Evolutionary conservation across 1,284 basidiomycete species (phyloP).

Genomic region (Singerocomus rubriflavus): DNA sequence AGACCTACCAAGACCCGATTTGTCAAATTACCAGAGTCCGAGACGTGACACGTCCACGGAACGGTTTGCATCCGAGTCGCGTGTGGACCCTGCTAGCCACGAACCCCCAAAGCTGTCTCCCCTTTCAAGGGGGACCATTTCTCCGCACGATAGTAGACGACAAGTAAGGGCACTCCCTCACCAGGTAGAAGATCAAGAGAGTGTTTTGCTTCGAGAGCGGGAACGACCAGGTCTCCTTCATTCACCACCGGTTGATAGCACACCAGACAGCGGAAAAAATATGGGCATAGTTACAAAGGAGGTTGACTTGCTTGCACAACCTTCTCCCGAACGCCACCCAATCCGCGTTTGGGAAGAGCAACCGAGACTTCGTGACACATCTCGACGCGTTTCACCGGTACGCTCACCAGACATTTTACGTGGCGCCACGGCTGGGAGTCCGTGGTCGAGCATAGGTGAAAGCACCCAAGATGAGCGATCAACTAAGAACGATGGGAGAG

Average conservation of each 20-base stretch:
- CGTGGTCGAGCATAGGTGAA: background rate
- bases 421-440: background rate
- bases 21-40: constrained; percentile 12
- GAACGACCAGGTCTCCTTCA: constrained; percentile 8
- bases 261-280: background rate
- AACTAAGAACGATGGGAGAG: background rate
- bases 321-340: constrained; percentile 18
- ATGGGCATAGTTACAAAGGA: background rate
- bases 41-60: constrained; percentile 16
- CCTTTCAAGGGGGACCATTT: constrained; percentile 4
- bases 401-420: background rate
- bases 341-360: constrained; percentile 30
- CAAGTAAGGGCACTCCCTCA: background rate
- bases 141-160: constrained; percentile 8
- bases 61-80: constrained; percentile 11
- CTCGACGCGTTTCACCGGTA: constrained; percentile 15
- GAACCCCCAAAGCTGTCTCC: constrained; percentile 14
- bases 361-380: constrained; percentile 6
- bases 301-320: background rate
- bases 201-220: constrained; percentile 2
- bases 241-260: background rate
- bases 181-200: constrained; percentile 9
- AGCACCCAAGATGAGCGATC: background rate
- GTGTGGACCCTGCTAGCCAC: constrained; percentile 13
- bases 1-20: constrained; percentile 6